phyloP scores from a whole-genome alignment of 805 yeast genomes.

The Spencermartinsiella europaea region DNA sequence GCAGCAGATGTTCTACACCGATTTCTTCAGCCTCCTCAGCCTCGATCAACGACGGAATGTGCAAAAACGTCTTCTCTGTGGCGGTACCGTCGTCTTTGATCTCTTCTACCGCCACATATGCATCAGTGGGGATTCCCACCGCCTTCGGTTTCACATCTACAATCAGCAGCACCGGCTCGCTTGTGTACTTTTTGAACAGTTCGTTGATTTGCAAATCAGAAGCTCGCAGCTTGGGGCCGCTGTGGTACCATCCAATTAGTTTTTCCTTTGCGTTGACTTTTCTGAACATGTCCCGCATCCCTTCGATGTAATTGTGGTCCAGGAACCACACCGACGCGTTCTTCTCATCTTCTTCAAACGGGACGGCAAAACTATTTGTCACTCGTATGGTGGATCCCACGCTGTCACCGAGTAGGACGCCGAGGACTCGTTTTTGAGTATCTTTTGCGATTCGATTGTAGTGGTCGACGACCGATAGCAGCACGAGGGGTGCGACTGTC shows the following conservation, averaged over 20 bases:
- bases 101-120: conserved; percentile 90
- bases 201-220: conserved; percentile 91
- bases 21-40: conserved; percentile 99
- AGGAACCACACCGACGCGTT: conserved; percentile 92
- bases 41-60: conserved; percentile 84
- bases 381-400: conserved; percentile 53
- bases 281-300: conserved; percentile 96
- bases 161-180: conserved; percentile 77
- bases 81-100: conserved; percentile 93
- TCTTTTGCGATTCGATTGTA: conserved; percentile 79
- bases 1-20: conserved; percentile 92
- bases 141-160: conserved; percentile 83
- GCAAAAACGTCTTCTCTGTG: conserved; percentile 87
- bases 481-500: conserved; percentile 91
- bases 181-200: conserved; percentile 73
- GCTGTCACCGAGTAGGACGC: conserved; percentile 86
- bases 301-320: conserved; percentile 93
- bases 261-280: conserved; percentile 96
- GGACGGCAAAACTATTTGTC: conserved; percentile 92
- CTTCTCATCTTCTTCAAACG: conserved; percentile 94
- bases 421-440: conserved; percentile 79
- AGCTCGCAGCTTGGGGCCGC: conserved; percentile 87
- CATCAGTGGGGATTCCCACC: conserved; percentile 94
- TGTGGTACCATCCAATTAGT: conserved; percentile 98
- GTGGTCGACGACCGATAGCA: conserved; percentile 92